Evolutionary conservation across 2,329 filamentous ascomycete species (phyloP), one percentile per base, ranked within the genome.

Genomic region (Calonectria pauciramosa): DNA sequence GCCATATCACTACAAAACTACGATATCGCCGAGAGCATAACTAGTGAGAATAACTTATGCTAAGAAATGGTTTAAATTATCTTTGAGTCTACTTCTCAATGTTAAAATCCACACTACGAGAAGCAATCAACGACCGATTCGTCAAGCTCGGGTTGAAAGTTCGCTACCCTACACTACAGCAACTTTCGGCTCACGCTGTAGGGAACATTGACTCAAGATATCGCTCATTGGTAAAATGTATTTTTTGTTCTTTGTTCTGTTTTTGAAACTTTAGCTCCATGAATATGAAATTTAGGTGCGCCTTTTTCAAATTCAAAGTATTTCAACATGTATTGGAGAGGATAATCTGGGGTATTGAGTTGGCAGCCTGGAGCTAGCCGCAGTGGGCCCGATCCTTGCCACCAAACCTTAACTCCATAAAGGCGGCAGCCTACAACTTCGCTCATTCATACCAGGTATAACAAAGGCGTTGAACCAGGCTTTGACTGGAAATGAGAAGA

Each of bases 401-500:
- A 38, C 30, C 10, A 20, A 23, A 38, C 34, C 56, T 18, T 18
- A 41, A 28, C 56, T 41, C 26, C 26, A 20, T 23, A 41, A 20
- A 26, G 38, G 26, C 11, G 34, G 34, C 16, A 63, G 56, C 16
- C 23, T 28, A 20, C 36, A 63, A 26, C 56, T 63, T 41, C 36
- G 3, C 36, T 28, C 56, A 41, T 30, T 54, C 47, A 65, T n/a
- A 13, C 14, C 11, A 16, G 26, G 11, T 14, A 8, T 5, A 67
- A 7, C 18, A 23, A 51, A 18, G 13, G 20, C 18, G 49, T 36
- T 16, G 23, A 41, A 11, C 36, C 13, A 18, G 14, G 34, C 23
- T 30, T 41, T 16, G 56, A 85, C 83, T 80, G 75, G 44, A 81
- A 81, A 76, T 74, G 76, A 73, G 79, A 77, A 67, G 75, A 80